Percentiles rank a stretch among this genome's conserved stretches.
phyloP scores from a whole-genome alignment of 495 filamentous ascomycete species.

The Usnea hakonensis region DNA sequence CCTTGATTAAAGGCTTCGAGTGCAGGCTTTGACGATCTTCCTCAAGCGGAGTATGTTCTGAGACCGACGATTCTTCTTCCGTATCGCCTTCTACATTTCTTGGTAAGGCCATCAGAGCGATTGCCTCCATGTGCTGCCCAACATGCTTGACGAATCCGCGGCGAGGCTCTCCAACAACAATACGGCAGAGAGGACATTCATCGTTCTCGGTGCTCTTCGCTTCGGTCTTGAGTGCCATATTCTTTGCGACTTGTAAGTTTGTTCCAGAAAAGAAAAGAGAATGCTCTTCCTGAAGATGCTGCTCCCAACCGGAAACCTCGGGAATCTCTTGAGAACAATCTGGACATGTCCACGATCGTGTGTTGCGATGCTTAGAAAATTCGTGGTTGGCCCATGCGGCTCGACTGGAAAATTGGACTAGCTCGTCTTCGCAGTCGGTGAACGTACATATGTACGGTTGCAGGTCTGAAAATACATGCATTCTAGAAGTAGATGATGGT shows the following conservation, averaged over 20 bases:
- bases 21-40: no score
- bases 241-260: neutral
- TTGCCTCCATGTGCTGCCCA: conserved; percentile 26
- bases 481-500: neutral
- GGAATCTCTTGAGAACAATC: neutral
- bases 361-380: neutral
- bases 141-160: conserved; percentile 24
- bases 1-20: no score
- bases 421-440: conserved; percentile 19
- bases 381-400: conserved; percentile 28
- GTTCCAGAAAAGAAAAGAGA: neutral
- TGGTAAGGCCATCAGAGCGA: conserved; percentile 23
- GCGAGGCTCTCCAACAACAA: conserved; percentile 6
- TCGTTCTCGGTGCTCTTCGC: neutral
- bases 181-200: conserved; percentile 1
- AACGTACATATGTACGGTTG: conserved; percentile 33
- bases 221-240: neutral
- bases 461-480: conserved; percentile 20
- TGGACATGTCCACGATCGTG: neutral
- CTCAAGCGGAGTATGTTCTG: no score
- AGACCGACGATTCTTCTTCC: no score
- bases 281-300: neutral
- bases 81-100: conserved; percentile 4
- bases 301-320: neutral
- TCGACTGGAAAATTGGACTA: conserved; percentile 24